Percentiles rank a stretch among this genome's conserved stretches.
phyloP scores from a whole-genome alignment of 768 basidiomycete genomes.

The Boletus huronensis region DNA sequence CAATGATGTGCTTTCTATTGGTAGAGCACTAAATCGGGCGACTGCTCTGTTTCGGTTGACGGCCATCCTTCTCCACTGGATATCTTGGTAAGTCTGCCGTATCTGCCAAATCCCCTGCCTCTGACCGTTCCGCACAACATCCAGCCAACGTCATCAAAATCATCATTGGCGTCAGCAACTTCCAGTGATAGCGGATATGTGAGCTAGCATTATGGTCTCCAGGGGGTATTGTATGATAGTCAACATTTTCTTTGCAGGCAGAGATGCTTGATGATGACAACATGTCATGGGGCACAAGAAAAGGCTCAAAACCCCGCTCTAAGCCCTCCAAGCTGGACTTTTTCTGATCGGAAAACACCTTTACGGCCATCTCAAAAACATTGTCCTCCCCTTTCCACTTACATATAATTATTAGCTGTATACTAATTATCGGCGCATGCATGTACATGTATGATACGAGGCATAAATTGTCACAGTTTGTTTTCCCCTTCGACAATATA shows the following conservation, averaged over 20 bases:
- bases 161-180: background rate
- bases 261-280: slow-evolving; percentile 30
- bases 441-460: slow-evolving; percentile 17
- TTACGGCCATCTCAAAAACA: background rate
- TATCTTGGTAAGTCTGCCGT: slow-evolving; percentile 17
- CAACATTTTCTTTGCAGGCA: slow-evolving; percentile 11
- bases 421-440: slow-evolving; percentile 4
- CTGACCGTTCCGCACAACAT: slow-evolving; percentile 4
- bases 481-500: background rate
- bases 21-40: slow-evolving; percentile 20
- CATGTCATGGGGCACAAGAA: slow-evolving; percentile 24
- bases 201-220: background rate
- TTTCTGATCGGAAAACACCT: slow-evolving; percentile 7
- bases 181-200: slow-evolving; percentile 16
- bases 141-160: slow-evolving; percentile 9
- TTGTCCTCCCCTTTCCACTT: background rate
- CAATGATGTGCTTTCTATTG: background rate
- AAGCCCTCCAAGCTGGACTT: slow-evolving; percentile 10
- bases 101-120: background rate
- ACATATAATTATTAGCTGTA: slow-evolving; percentile 1
- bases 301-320: background rate
- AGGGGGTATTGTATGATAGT: background rate
- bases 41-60: slow-evolving; percentile 10
- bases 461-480: background rate
- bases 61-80: slow-evolving; percentile 20